These are phyloP conservation scores for Cicer arietinum DNA, from an alignment of 306 rosid genomes.

Conservation along the genomic window DNA sequence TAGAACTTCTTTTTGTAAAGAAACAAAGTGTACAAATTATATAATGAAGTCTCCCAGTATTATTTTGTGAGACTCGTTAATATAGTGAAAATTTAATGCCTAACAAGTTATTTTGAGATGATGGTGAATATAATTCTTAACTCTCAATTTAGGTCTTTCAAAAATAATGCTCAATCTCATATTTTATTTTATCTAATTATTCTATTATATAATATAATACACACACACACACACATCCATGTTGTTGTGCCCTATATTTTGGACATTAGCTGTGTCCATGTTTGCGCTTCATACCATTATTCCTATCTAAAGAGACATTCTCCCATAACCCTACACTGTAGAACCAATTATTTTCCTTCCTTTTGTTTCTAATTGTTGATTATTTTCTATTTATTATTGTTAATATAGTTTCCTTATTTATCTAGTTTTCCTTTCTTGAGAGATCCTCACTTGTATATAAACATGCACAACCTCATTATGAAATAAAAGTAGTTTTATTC, in stretches of 20 bases:
- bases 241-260: neutral
- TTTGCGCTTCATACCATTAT: constrained; percentile 18
- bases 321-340: constrained; percentile 19
- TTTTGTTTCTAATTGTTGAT: constrained; percentile 20
- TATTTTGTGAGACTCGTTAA: neutral
- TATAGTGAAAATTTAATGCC: neutral
- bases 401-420: too few relatives aligned
- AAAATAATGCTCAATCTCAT: neutral
- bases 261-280: neutral
- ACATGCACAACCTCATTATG: too few relatives aligned
- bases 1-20: neutral
- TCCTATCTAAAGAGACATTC: constrained; percentile 22
- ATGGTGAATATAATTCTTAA: neutral
- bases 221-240: neutral
- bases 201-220: neutral
- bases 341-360: constrained; percentile 21
- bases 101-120: neutral
- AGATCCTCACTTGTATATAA: too few relatives aligned
- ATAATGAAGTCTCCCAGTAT: neutral
- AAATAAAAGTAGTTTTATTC: too few relatives aligned
- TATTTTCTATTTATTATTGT: neutral
- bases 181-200: neutral
- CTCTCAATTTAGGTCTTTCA: neutral
- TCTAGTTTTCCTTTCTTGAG: too few relatives aligned
- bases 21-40: neutral